phyloP scores from a whole-genome alignment of 805 yeast genomes.

The Wickerhamomyces ciferrii region DNA sequence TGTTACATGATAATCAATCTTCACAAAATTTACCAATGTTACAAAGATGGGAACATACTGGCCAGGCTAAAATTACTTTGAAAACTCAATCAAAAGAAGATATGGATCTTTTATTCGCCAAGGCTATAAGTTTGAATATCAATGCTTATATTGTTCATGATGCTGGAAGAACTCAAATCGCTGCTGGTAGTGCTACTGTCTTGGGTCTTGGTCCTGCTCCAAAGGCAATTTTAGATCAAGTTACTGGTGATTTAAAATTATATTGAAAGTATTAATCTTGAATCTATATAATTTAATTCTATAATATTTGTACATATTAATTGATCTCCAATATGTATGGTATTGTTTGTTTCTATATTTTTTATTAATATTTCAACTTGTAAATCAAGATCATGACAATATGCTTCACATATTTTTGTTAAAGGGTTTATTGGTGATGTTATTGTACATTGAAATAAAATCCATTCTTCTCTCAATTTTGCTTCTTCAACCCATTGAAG shows the following conservation, averaged over 20 bases:
- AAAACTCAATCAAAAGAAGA: constrained; percentile 64
- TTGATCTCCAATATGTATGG: constrained; percentile 38
- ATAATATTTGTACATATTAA: constrained; percentile 40
- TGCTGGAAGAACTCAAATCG: constrained; percentile 96
- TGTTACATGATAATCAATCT: constrained; percentile 44
- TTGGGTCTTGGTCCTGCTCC: constrained; percentile 99
- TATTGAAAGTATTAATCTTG: constrained; percentile 26
- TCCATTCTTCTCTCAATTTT: not conserved
- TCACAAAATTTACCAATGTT: constrained; percentile 59
- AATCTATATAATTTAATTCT: constrained; percentile 25
- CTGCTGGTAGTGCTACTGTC: constrained; percentile 95
- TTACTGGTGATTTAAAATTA: constrained; percentile 74
- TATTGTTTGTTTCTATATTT: too few relatives aligned
- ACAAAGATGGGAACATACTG: constrained; percentile 71
- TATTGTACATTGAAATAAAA: constrained; percentile 35
- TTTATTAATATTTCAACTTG: constrained; percentile 31
- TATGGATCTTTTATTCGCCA: constrained; percentile 72
- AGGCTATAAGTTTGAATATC: constrained; percentile 74
- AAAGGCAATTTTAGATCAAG: constrained; percentile 66
- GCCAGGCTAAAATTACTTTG: constrained; percentile 92
- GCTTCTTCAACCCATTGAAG: not conserved
- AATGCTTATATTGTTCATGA: constrained; percentile 83
- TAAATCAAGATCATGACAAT: constrained; percentile 42
- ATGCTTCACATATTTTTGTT: constrained; percentile 29
- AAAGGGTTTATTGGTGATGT: constrained; percentile 16